Conservation (phyloP, 106 monocot genomes). For the Xerophyta viscosa region DNA sequence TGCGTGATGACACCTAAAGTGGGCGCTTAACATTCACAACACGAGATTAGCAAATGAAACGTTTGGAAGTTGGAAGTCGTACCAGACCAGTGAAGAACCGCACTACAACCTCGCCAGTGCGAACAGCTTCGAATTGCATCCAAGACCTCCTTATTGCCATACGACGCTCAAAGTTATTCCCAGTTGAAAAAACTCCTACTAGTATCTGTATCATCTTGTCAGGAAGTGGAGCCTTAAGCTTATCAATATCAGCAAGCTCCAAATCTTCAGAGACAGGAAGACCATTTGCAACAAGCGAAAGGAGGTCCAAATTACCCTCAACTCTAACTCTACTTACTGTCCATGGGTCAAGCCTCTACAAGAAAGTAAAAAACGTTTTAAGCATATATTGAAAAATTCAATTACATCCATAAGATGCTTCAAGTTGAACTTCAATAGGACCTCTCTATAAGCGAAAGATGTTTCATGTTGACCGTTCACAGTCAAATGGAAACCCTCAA, state of each 20-base stretch:
- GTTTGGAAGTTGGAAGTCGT: conserved; percentile 17
- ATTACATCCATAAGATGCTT: no score
- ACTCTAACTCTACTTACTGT: conserved; percentile 47
- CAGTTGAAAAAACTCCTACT: conserved; percentile 66
- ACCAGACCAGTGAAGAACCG: conserved; percentile 83
- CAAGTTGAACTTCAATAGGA: conserved; percentile 5
- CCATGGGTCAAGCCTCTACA: conserved; percentile 87
- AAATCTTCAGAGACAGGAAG: conserved; percentile 59
- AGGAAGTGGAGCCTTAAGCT: conserved; percentile 46
- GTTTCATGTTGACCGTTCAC: conserved; percentile 85
- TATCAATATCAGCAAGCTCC: conserved; percentile 28
- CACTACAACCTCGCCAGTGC: conserved; percentile 64
- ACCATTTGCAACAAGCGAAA: conserved; percentile 61
- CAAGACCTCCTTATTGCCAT: conserved; percentile 78
- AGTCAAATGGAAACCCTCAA: conserved; percentile 79
- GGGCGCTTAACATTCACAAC: no score
- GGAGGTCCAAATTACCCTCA: conserved; percentile 58
- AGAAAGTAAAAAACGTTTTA: background rate
- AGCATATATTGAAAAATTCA: no score
- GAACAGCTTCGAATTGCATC: conserved; percentile 86
- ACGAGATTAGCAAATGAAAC: no score
- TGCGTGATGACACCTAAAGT: no score
- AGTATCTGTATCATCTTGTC: conserved; percentile 51
- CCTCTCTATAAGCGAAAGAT: conserved; percentile 74
- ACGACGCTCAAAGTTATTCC: conserved; percentile 76